Base-by-base conservation (phyloP, 1,284 basidiomycete species). In the Cutaneotrichosporon cavernicola region DNA sequence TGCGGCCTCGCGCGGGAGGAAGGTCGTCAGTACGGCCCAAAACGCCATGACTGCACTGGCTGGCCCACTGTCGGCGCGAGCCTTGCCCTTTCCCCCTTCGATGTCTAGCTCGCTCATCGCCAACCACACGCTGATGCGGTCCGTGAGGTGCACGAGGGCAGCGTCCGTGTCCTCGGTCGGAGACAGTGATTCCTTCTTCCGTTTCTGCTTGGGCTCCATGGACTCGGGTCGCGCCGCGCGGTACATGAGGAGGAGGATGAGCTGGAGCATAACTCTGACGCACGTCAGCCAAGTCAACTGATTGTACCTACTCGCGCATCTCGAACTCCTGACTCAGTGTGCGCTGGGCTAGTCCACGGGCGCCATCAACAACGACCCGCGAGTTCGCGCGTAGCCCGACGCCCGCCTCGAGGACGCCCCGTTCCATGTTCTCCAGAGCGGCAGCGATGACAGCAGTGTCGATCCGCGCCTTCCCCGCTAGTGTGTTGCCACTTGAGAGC, bases 91-190 rank as follows among this genome's bases (percentile, higher is more conserved):
- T 13, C 43, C 56, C 30, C 32, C 32, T 2, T 49, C 49, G 26
- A 18, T 47, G 26, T 26, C 47, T 1, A 79, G 66, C 53, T 78
- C 76, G 2, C 75, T 68, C 3, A 79, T 72, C 26, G 76, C 76
- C 22, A 71, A 69, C 77, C 77, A 79, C 2, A 79, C 70, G 51
- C 76, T 72, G 46, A 78, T 46, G 32, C 76, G 65, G 51, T 78
- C 78, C 7, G 77, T 67, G 21, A 78, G 67, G 4, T 74, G 61
- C 60, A 76, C 76, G 32, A 77, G 63, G 0, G 71, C 63, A 0
- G 65, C 64, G 26, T 62, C 63, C 0, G 73, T 70, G 50, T 77
- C 72, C 16, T 73, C 69, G 14, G 67, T 31, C 16, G 61, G 52
- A 0, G 51, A 32, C 3, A 60, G 26, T 26, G 26, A 26, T 26